Evolutionary conservation across 805 yeast species (phyloP).

Genomic region (Yueomyces sp.): DNA sequence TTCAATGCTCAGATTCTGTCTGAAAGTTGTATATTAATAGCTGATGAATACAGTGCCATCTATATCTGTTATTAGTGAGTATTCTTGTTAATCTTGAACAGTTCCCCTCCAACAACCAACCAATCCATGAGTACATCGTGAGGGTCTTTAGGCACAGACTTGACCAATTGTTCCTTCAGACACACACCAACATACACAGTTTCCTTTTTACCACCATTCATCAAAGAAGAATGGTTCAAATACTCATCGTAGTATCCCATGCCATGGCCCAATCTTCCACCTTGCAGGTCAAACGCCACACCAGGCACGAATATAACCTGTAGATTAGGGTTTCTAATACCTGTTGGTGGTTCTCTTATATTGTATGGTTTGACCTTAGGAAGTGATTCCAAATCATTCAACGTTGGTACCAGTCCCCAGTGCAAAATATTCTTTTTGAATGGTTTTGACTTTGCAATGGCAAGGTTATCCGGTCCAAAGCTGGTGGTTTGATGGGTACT

Average conservation of each 20-base stretch:
- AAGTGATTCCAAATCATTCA: not conserved
- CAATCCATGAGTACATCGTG: constrained; percentile 23
- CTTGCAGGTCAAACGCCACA: constrained; percentile 44
- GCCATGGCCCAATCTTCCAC: constrained; percentile 76
- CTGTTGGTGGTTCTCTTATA: constrained; percentile 48
- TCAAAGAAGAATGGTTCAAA: constrained; percentile 32
- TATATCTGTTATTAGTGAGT: no score
- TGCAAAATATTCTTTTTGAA: not conserved
- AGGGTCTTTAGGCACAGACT: constrained; percentile 12
- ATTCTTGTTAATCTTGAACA: no score
- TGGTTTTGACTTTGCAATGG: not conserved
- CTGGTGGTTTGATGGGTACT: no score
- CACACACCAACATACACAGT: constrained; percentile 22
- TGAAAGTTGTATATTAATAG: no score
- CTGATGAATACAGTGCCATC: no score
- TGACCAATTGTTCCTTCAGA: constrained; percentile 17
- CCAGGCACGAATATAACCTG: constrained; percentile 80
- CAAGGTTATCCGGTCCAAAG: no score
- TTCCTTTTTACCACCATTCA: constrained; percentile 5
- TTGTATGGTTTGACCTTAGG: not conserved
- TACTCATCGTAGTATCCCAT: constrained; percentile 85
- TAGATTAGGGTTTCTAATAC: constrained; percentile 18
- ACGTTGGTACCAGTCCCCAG: not conserved
- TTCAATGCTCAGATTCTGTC: no score
- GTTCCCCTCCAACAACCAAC: constrained; percentile 11